phyloP scores from a whole-genome alignment of 768 basidiomycete genomes.

The Agrocybe chaxingu region DNA sequence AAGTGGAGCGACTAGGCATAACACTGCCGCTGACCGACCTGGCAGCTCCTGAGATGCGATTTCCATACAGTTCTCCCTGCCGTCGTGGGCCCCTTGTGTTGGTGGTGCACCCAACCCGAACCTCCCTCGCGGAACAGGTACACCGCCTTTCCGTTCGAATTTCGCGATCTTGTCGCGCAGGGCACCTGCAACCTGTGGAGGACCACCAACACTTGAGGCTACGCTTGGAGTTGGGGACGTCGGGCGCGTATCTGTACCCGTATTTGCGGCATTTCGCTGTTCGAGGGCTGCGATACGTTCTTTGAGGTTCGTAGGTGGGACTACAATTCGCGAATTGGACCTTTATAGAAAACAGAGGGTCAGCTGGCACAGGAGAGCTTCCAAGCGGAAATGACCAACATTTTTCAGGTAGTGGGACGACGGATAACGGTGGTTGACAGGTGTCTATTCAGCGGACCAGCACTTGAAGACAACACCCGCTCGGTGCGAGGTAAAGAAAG shows the following conservation, averaged over 20 bases:
- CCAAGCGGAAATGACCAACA: constrained; percentile 11
- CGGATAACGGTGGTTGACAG: too few relatives aligned
- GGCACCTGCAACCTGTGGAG: constrained; percentile 21
- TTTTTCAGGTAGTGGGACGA: background rate
- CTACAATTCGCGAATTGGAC: constrained; percentile 28
- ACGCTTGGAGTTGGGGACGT: constrained; percentile 24
- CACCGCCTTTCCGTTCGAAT: constrained; percentile 76
- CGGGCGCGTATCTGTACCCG: constrained; percentile 20
- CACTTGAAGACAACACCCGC: too few relatives aligned
- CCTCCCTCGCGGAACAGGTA: constrained; percentile 72
- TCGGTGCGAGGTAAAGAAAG: too few relatives aligned
- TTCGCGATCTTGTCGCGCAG: constrained; percentile 72
- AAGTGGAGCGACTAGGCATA: constrained; percentile 24
- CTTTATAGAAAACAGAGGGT: constrained; percentile 7
- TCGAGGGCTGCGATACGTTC: constrained; percentile 83
- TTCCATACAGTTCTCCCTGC: constrained; percentile 71
- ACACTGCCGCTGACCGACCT: constrained; percentile 26
- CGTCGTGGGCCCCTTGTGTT: constrained; percentile 46
- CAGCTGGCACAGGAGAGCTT: background rate
- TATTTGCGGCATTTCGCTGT: constrained; percentile 42
- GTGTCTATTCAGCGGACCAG: too few relatives aligned
- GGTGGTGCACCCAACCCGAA: constrained; percentile 69
- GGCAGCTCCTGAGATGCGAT: constrained; percentile 52
- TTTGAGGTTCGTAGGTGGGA: constrained; percentile 56
- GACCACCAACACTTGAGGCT: constrained; percentile 21